Base-by-base conservation (phyloP, 192 early-diverging fungal genomes). In the Chytriomyces sp. region DNA sequence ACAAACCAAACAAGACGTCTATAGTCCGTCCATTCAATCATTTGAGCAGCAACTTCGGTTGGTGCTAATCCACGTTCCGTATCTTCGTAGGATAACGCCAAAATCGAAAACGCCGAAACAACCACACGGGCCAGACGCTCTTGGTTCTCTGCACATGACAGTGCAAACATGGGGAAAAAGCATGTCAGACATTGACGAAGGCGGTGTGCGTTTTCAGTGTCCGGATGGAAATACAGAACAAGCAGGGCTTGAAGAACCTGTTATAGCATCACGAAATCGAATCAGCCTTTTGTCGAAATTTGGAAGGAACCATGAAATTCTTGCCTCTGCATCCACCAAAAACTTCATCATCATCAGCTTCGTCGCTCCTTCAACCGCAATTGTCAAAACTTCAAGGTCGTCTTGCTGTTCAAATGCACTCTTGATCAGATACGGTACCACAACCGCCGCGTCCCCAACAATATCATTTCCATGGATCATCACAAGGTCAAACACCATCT, bases 111-210 rank as follows among this genome's bases (percentile, higher is more conserved):
- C 18, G 75, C 75, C 0, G 75, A n/a, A 3, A 68, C 64, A 67
- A 68, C 61, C 28, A 24, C 90, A 72, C 88, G 75, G 70, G 84
- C 84, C 75, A 97, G 77, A 53, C 88, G 67, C 10, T 68, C 79
- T 80, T 96, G 95, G 82, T 92, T 93, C 0, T 91, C 89, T 53
- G 84, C 73, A 7, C 90, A 86, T 43, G 95, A 94, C 72, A 93
- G 89, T 77, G 93, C 91, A 76, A 88, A 95, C 11, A 91, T 92
- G 7, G 93, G 94, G 67, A 97, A 89, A 67, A 97, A 97, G 78
- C 95, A 97, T 24, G 86, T 88, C n/a, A 97, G 85, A 73, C 94
- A 97, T 77, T 96, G 94, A 0, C 92, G 85, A 66, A 94, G 81
- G 11, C 89, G 86, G 61, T 90, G 81, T 75, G 95, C 95, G 45